Base-by-base conservation (phyloP, 805 yeast genomes). In the Martiniozyma abietophila region DNA sequence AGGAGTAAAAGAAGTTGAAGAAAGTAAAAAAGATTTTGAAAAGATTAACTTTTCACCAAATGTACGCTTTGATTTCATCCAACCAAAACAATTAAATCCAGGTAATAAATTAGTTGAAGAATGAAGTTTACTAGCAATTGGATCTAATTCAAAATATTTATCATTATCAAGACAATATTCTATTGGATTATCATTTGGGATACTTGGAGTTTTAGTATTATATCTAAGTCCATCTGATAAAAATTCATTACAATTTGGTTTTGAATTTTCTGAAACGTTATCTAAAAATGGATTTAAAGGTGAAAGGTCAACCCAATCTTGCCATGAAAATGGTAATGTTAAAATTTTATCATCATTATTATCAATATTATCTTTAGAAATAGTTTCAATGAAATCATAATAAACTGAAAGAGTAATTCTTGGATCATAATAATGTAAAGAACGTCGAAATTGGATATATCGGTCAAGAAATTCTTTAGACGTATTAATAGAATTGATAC, bases 351-450 rank as follows among this genome's bases (percentile, higher is more conserved):
- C 32, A 14, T 27, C 62, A 54, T 34, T 53, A 36, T 25, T 38
- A 20, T 30, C 47, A 3, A 29, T 19, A 15, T 32, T 32, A 9
- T 32, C 42, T 11, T 20, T 48, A n/a, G n/a, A n/a, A n/a, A n/a
- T n/a, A n/a, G n/a, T n/a, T n/a, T n/a, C n/a, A 18, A 70, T 54
- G 38, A 67, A 57, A 39, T 65, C 55, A 24, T 74, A 42, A 48
- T 68, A 68, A 1, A 65, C 66, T 1, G 75, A 53, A 43, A 69
- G 58, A 0, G 79, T 66, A 39, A 75, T 58, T 29, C 80, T 53
- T 14, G 82, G 81, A 41, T 76, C 82, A 42, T 59, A 66, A 17
- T 53, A 52, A 40, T 61, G 75, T n/a, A n/a, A n/a, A n/a, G n/a
- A n/a, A n/a, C n/a, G n/a, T n/a, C n/a, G n/a, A n/a, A n/a, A n/a